Base-by-base conservation (phyloP, 2,329 filamentous ascomycete genomes). In the Colletotrichum tamarilloi region DNA sequence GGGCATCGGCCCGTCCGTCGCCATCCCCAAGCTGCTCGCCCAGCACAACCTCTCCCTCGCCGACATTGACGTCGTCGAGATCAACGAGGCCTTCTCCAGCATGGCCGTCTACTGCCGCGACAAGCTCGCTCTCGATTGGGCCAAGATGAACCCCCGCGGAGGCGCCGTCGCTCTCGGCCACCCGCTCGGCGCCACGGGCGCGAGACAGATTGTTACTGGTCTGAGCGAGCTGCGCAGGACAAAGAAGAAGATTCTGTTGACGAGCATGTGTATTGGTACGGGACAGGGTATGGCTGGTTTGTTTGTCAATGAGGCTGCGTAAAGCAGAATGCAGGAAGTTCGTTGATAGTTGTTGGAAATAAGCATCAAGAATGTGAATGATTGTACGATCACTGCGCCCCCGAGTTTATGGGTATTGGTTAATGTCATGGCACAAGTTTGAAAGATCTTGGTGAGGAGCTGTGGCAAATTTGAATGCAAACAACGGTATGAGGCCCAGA, bases 51-150 rank as follows among this genome's bases (percentile, higher is more conserved):
- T 99, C 74, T 90, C 88, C 28, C 86, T 97, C 67, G 90, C 92
- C 72, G 97, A 98, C 78, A 90, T 97, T 75, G 97, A 99, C 80
- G 89, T 98, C 46, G 88, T 96, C 77, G 97, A 98, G 89, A 85
- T 99, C 81, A 99, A 99, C 87, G 97, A 99, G 89, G 97, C 97
- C 1, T 99, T 99, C 80, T 96, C 95, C 26, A 97, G 94, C 65
- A 98, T 98, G 97, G 95, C 95, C 1, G 95, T 98, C 35, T 98
- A 98, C 89, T 98, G 95, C 85, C 85, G 93, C 68, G 88, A 95
- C 79, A 90, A 86, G 76, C 88, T 97, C 63, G 90, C 90, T 76
- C 85, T 96, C 63, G 92, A 94, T 80, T 90, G 89, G 83, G 83
- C 88, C 78, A 96, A 95, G 90, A 90, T 97, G 88, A 97, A 97